phyloP scores from a whole-genome alignment of 495 filamentous ascomycete species.

The Aspergillus homomorphus region DNA sequence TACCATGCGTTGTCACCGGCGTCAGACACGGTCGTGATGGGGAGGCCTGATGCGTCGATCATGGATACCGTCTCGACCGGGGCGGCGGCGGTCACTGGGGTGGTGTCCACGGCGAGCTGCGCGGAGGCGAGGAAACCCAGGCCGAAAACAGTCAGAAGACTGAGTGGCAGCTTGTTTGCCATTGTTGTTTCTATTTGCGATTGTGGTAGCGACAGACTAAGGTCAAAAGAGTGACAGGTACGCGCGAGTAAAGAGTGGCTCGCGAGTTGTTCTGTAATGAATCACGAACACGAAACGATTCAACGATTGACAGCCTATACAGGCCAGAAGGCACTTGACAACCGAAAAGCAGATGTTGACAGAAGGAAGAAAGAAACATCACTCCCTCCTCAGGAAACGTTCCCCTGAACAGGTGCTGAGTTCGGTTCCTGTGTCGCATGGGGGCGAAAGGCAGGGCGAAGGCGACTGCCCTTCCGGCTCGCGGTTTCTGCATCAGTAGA shows the following conservation, averaged over 20 bases:
- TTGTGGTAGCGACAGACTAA: neutral
- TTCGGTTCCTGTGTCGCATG: neutral
- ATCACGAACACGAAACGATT: neutral
- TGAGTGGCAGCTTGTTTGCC: neutral
- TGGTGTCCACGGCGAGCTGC: neutral
- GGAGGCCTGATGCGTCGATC: conserved; percentile 2
- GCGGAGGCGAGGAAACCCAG: neutral
- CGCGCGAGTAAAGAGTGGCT: neutral
- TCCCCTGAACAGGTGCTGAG: neutral
- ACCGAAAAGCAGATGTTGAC: neutral
- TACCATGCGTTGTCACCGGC: conserved; percentile 1
- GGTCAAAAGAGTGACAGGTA: neutral
- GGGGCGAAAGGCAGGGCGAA: neutral
- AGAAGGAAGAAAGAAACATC: neutral
- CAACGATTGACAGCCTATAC: neutral
- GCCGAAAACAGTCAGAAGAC: neutral
- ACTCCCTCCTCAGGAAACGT: neutral
- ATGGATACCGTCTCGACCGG: conserved; percentile 1
- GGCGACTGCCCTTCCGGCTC: neutral
- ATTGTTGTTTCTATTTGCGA: neutral
- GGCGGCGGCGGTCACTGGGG: neutral
- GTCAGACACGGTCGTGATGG: conserved; percentile 1
- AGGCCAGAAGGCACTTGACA: neutral
- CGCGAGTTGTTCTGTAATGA: neutral
- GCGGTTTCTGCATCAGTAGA: neutral